phyloP scores from a whole-genome alignment of 257 asterid genomes.

The Fraxinus pennsylvanica region DNA sequence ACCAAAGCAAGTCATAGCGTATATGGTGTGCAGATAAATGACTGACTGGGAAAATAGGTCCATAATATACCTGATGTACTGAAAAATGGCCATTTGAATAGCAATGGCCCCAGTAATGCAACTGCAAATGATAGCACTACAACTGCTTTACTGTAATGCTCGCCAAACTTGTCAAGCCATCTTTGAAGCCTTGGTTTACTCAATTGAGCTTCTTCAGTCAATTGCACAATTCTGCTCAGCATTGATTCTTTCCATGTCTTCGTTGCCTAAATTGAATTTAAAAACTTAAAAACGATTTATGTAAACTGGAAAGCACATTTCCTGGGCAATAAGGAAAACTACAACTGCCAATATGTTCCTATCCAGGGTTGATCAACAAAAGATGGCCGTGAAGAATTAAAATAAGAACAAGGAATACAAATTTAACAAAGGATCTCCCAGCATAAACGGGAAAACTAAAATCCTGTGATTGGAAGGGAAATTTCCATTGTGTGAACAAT shows the following conservation, averaged over 20 bases:
- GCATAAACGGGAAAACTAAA: background rate
- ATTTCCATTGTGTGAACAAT: background rate
- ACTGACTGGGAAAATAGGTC: slow-evolving; percentile 2
- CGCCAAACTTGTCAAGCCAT: slow-evolving; percentile 98
- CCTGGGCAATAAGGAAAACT: slow-evolving; percentile 7
- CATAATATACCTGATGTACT: slow-evolving; percentile 77
- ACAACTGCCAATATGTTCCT: background rate
- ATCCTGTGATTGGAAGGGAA: background rate
- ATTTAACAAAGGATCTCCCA: background rate
- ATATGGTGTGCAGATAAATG: background rate
- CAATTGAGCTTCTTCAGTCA: slow-evolving; percentile 97
- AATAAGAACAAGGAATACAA: background rate
- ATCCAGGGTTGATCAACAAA: background rate
- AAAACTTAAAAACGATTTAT: slow-evolving; percentile 23
- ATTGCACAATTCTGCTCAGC: slow-evolving; percentile 82
- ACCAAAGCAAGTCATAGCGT: background rate
- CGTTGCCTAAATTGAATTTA: slow-evolving; percentile 60
- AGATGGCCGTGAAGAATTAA: background rate
- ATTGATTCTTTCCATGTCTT: slow-evolving; percentile 96
- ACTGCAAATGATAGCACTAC: slow-evolving; percentile 66
- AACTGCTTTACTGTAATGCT: slow-evolving; percentile 85
- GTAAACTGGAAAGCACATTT: slow-evolving; percentile 15
- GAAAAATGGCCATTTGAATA: slow-evolving; percentile 91
- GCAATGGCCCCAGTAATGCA: slow-evolving; percentile 86
- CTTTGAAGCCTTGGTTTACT: slow-evolving; percentile 97